Evolutionary conservation across 2,329 filamentous ascomycete species (phyloP), one percentile per base, ranked within the genome.

Genomic region (Exophiala spinifera): DNA sequence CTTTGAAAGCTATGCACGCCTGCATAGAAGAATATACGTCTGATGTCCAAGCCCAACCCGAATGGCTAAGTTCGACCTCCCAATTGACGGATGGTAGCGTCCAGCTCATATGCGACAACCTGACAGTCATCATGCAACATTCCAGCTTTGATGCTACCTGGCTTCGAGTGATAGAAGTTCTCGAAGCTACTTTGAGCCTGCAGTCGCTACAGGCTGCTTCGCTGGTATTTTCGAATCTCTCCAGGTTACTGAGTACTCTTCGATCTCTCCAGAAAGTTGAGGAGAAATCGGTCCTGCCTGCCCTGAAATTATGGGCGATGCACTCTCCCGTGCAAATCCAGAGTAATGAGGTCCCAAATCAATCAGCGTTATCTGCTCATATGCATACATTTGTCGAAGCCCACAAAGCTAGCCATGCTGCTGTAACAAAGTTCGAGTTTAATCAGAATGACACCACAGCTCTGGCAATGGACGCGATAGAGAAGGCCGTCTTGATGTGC

Each of bases 301-400:
- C 49, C 20, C 48, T 61, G 49, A 34, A 43, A 19, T 28, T 61
- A 13, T 64, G 61, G 60, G 50, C 44, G 33, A 28, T 15, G 11
- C 46, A 60, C 40, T 55, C 58, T 20, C 55, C 55, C 19, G 52
- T 43, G 23, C 31, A 46, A 5, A 49, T 57, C 49, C 50, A 54
- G 46, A 48, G 59, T 53, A 31, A 51, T n/a, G 25, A 53, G 19
- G 13, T 10, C 8, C 51, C 61, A 10, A 61, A 63, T 36, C 54
- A 62, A 37, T 49, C 61, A 20, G 65, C 66, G 6, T 43, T 68
- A n/a, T 57, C 49, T 15, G 54, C 62, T 10, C 59, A 65, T 53
- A 53, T 55, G 14, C 45, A 52, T 21, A 42, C 53, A 4, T 36
- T 64, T 36, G 40, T 57, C 31, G 53, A 60, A 34, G 59, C 61